Conservation (phyloP, 768 basidiomycete species). For the Suillus bovinus region DNA sequence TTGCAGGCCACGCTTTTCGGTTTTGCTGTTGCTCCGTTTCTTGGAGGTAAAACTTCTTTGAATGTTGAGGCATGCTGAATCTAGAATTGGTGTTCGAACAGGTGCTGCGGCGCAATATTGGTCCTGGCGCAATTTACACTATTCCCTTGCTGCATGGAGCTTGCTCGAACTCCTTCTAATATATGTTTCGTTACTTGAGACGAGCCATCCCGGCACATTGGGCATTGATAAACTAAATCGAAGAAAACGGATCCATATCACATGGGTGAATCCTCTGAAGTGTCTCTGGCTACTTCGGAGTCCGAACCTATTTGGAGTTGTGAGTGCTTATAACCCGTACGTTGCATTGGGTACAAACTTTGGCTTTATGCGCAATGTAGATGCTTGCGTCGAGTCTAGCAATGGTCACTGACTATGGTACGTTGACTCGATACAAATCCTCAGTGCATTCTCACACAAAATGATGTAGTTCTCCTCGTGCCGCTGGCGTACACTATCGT, state of each 20-base stretch:
- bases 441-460: conserved; percentile 1
- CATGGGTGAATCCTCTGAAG: conserved; percentile 54
- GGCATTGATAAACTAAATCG: conserved; percentile 55
- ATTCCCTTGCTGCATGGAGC: conserved; percentile 39
- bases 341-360: background rate
- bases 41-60: conserved; percentile 41
- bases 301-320: conserved; percentile 52
- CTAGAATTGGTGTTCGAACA: conserved; percentile 13
- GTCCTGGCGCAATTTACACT: conserved; percentile 61
- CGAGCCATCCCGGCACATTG: conserved; percentile 55
- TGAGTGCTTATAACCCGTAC: conserved; percentile 29
- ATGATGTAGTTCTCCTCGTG: conserved; percentile 26
- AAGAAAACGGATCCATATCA: conserved; percentile 24
- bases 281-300: conserved; percentile 49
- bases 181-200: conserved; percentile 52
- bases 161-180: conserved; percentile 40
- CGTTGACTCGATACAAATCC: conserved; percentile 5
- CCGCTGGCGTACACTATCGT: conserved; percentile 41
- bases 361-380: conserved; percentile 43
- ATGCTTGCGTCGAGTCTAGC: conserved; percentile 33
- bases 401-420: conserved; percentile 32
- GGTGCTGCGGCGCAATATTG: conserved; percentile 51
- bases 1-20: conserved; percentile 47
- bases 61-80: background rate
- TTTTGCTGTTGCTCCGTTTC: conserved; percentile 54